Base-by-base conservation (phyloP, 129 eudicot species). In the Helianthus tuberosus region DNA sequence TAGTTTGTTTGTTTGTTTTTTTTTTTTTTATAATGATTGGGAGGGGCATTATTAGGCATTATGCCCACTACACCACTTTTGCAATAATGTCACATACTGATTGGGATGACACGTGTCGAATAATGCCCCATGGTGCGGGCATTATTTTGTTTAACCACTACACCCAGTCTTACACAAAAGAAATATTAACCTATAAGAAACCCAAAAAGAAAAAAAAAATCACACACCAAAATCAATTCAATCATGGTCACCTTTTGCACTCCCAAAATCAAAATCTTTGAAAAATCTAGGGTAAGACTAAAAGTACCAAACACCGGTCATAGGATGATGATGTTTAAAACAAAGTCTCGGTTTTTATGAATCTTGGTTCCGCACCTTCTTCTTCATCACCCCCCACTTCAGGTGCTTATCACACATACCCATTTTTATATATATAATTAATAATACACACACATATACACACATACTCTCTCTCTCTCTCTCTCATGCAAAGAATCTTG, bases 401-500 rank as follows among this genome's bases (percentile, higher is more conserved):
- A 25, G 41, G 65, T 59, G 39, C 65, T 59, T 59, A 59, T 59
- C 47, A 52, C 27, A 69, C 47, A 43, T 43, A 8, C 47, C 47
- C 47, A 43, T 43, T 43, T 43, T 43, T 43, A 41, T 41, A 39
- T 39, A 39, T 39, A n/a, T n/a, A n/a, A n/a, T n/a, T n/a, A 20
- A 41, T 5, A 41, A 41, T 6, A 41, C 9, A 41, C 10, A 8
- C 2, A 43, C 2, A 43, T 43, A 43, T 6, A 43, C 47, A 60
- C 23, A 72, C 55, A 68, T 2, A 66, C 32, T 15, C 23, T 61
- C 49, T 35, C 63, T 53, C 46, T 23, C 53, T 66, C 73, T 66
- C 58, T 64, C 80, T 55, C 80, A 66, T 76, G 66, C 80, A 76
- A 76, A 67, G 68, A 76, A 54, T 67, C 68, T 77, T 57, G 12